Base-by-base conservation (phyloP, 805 yeast species). In the Schizosaccharomyces lindneri region DNA sequence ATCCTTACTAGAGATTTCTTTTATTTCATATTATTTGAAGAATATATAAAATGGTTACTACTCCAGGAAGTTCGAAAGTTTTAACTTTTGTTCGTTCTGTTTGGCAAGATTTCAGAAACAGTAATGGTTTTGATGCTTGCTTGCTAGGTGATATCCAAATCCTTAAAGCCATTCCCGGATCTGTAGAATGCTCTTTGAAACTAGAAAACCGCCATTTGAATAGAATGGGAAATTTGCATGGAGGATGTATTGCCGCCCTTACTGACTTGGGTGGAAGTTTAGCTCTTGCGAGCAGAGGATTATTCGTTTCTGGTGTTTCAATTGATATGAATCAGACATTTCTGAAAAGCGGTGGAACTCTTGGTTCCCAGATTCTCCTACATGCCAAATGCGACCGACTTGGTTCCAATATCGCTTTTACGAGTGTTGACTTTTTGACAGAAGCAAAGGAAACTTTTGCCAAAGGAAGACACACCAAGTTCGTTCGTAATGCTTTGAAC, bases 231-330 rank as follows among this genome's bases (percentile, higher is more conserved):
- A 24, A 36, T 31, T 13, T 57, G 11, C 60, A 57, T 57, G 60
- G 60, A n/a, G 60, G 60, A n/a, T 39, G 48, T n/a, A 57, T 57
- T 41, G 60, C 60, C 43, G 60, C 60, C 19, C 43, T 57, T 17
- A 57, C 48, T 36, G 78, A 74, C 62, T 67, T 74, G 4, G 78
- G 76, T 6, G 78, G 78, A 15, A 74, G 78, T 11, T 65, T 74
- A 62, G 77, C 78, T 1, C 65, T 74, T 7, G 70, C 77, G 1
- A 70, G 75, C 24, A 65, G 70, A 19, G 78, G 78, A 7, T 61
- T 73, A 67, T 75, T 67, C 61, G 63, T 69, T 63, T 75, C 78
- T 1, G 78, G 78, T 5, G 78, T 74, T 41, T 68, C 75, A 21
- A 75, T 75, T 1, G 78, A 74, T 62, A 64, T 74, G 61, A 69